These are phyloP conservation scores for Heliocybe sulcata DNA, from an alignment of 1,284 basidiomycete species.

Conservation along the genomic window DNA sequence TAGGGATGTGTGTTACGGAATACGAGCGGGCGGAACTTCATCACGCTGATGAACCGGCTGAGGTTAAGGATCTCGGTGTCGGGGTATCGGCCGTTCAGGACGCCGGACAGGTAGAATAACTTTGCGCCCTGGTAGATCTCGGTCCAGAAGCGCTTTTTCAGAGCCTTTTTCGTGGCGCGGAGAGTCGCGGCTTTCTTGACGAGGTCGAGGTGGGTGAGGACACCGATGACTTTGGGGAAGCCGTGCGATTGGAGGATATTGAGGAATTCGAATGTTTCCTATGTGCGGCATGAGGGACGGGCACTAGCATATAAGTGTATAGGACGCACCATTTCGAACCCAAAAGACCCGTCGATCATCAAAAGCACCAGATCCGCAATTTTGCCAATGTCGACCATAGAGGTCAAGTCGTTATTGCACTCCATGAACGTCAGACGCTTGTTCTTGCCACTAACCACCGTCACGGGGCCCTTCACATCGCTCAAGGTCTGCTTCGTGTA, in stretches of 20 bases:
- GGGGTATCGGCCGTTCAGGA: slow-evolving; percentile 97
- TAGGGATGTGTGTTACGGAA: slow-evolving; percentile 97
- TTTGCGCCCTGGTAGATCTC: slow-evolving; percentile 99
- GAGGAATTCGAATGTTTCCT: slow-evolving; percentile 99
- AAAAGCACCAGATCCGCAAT: slow-evolving; percentile 93
- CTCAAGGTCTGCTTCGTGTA: slow-evolving; percentile 94
- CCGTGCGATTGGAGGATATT: slow-evolving; percentile 97
- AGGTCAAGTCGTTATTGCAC: slow-evolving; percentile 96
- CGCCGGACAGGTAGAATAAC: slow-evolving; percentile 96
- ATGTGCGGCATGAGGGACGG: too few species aligned
- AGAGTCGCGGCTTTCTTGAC: slow-evolving; percentile 90
- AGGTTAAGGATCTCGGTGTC: slow-evolving; percentile 96
- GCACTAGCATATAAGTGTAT: not conserved
- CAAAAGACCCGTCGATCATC: slow-evolving; percentile 97
- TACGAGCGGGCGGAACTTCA: slow-evolving; percentile 97
- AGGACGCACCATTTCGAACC: slow-evolving; percentile 89
- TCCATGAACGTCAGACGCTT: slow-evolving; percentile 93
- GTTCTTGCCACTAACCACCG: slow-evolving; percentile 92
- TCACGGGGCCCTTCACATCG: slow-evolving; percentile 91
- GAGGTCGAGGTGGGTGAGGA: slow-evolving; percentile 95
- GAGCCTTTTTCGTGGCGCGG: slow-evolving; percentile 87
- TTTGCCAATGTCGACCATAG: slow-evolving; percentile 98
- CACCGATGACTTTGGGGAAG: slow-evolving; percentile 96
- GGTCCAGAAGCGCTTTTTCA: slow-evolving; percentile 99
- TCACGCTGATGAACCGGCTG: slow-evolving; percentile 92